Evolutionary conservation across 345 rosid species (phyloP).

Genomic region (Mallotus nudiflorus): DNA sequence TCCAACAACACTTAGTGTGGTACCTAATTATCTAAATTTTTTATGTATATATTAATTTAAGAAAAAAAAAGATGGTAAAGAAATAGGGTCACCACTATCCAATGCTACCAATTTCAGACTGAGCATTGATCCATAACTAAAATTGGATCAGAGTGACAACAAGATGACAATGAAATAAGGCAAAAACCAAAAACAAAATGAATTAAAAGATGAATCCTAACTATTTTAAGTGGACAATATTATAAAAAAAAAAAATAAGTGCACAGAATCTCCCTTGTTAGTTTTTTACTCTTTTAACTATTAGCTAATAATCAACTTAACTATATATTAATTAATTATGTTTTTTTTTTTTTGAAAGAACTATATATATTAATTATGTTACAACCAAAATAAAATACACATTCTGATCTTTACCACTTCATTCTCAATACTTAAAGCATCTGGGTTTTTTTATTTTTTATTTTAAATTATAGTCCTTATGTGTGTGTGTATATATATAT

Average conservation of each 20-base stretch:
- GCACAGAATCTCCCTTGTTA: constrained; percentile 17
- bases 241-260: background rate
- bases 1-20: constrained; percentile 39
- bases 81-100: constrained; percentile 27
- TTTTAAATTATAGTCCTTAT: no score
- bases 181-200: constrained; percentile 5
- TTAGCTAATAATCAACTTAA: no score
- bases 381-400: no score
- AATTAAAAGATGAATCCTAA: constrained; percentile 3
- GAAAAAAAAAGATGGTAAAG: background rate
- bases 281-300: constrained; percentile 9
- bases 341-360: no score
- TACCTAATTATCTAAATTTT: constrained; percentile 2
- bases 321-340: no score
- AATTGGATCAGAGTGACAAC: constrained; percentile 20
- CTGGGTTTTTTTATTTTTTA: background rate
- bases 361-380: no score
- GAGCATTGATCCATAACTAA: constrained; percentile 3
- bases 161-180: constrained; percentile 21
- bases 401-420: background rate
- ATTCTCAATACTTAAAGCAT: background rate
- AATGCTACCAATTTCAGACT: constrained; percentile 14
- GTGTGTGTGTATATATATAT: no score
- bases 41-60: background rate
- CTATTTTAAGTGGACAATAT: constrained; percentile 7